These are phyloP conservation scores for Glutinoglossum americanum DNA, from an alignment of 495 filamentous ascomycete genomes.

Conservation along the genomic window DNA sequence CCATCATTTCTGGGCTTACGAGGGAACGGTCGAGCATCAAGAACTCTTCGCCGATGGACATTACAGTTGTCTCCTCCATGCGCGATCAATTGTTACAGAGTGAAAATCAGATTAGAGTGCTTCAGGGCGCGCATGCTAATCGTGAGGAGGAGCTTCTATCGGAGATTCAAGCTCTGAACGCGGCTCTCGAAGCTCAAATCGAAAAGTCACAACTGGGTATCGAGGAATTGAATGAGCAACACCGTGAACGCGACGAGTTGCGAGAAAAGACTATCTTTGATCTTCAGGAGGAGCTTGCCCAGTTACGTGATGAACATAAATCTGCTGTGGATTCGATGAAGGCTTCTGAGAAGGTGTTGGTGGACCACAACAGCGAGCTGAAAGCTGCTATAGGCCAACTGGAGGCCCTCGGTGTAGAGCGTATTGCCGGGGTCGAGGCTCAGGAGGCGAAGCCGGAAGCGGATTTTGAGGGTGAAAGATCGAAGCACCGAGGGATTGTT, in stretches of 20 bases:
- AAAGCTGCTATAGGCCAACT: conserved; percentile 29
- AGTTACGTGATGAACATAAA: conserved; percentile 58
- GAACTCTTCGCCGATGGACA: conserved; percentile 65
- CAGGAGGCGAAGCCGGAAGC: conserved; percentile 7
- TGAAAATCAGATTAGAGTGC: conserved; percentile 52
- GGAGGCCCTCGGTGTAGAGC: conserved; percentile 22
- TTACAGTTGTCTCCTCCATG: conserved; percentile 72
- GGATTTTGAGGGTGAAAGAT: not conserved
- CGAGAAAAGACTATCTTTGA: conserved; percentile 37
- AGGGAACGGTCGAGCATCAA: conserved; percentile 79
- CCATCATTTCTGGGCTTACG: conserved; percentile 83
- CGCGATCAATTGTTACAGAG: conserved; percentile 71
- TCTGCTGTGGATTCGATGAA: conserved; percentile 49
- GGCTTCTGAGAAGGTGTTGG: conserved; percentile 48
- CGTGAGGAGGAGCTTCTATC: conserved; percentile 52
- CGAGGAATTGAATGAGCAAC: not conserved
- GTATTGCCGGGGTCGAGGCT: conserved; percentile 14
- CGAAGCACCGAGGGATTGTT: not conserved
- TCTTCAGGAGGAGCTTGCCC: conserved; percentile 52
- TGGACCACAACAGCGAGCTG: conserved; percentile 47
- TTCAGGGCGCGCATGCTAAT: conserved; percentile 47
- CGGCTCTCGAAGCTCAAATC: conserved; percentile 20
- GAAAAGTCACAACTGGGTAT: not conserved
- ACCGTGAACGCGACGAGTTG: not conserved
- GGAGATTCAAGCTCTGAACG: conserved; percentile 46